These are phyloP conservation scores for Piper betle DNA, from an alignment of 164 flowering plant species.

Conservation along the genomic window DNA sequence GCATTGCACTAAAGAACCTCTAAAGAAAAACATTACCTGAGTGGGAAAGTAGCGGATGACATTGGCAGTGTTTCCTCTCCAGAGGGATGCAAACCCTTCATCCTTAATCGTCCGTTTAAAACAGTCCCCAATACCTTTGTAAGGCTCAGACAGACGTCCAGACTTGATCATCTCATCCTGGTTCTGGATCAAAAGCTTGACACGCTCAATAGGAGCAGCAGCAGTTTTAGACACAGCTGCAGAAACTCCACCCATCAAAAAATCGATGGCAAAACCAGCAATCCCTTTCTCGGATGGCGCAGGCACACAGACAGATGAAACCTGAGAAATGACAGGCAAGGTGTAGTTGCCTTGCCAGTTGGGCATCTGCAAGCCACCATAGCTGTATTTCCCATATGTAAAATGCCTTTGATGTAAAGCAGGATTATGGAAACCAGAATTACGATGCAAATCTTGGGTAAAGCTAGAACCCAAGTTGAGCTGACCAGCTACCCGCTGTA, in stretches of 20 bases:
- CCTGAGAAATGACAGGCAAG: slow-evolving; percentile 18
- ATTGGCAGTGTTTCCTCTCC: slow-evolving; percentile 89
- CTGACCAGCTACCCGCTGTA: slow-evolving; percentile 9
- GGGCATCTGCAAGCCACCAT: slow-evolving; percentile 33
- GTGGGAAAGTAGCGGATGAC: slow-evolving; percentile 91
- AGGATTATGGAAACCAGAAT: slow-evolving; percentile 25
- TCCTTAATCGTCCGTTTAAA: slow-evolving; percentile 54
- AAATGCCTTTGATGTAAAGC: slow-evolving; percentile 22
- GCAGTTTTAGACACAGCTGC: slow-evolving; percentile 63
- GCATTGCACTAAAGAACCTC: too few species aligned
- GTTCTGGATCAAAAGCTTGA: too few species aligned
- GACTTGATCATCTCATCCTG: slow-evolving; percentile 65
- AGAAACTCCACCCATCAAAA: slow-evolving; percentile 84
- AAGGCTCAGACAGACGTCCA: slow-evolving; percentile 72
- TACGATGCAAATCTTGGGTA: slow-evolving; percentile 20
- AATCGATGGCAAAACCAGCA: slow-evolving; percentile 50
- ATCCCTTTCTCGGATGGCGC: slow-evolving; percentile 70
- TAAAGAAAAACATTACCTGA: slow-evolving; percentile 30
- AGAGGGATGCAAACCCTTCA: slow-evolving; percentile 50
- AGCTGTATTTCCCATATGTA: slow-evolving; percentile 26
- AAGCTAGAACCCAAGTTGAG: slow-evolving; percentile 30
- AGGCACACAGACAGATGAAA: slow-evolving; percentile 46
- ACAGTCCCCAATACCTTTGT: slow-evolving; percentile 82
- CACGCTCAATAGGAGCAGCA: too few species aligned
- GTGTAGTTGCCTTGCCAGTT: slow-evolving; percentile 15